Base-by-base conservation (phyloP, 2,329 filamentous ascomycete genomes). In the Fusarium ambrosium region DNA sequence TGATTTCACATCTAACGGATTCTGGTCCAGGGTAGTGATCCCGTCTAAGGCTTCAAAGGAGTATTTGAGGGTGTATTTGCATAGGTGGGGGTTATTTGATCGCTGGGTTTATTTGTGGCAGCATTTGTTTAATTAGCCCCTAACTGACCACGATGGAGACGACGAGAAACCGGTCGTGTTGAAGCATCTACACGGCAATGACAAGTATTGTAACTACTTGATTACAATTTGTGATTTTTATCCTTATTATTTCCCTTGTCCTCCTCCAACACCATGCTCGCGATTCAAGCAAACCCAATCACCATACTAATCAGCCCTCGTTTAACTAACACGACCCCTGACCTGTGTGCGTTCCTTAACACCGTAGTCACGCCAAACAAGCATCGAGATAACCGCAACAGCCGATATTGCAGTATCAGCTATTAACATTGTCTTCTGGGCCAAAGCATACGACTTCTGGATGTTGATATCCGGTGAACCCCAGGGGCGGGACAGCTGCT, bases 401-500 rank as follows among this genome's bases (percentile, higher is more conserved):
- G 84, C 81, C 45, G 84, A 81, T 34, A 86, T 77, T 9, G 78
- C 78, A 7, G 80, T 78, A n/a, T 84, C 85, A 1, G 81, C 80
- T 64, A 86, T 85, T 7, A 84, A 80, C 83, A 86, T 85, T 62
- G 81, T 79, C 10, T 81, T 76, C 79, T 83, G 82, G 0, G 83
- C 83, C 9, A 84, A 77, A 2, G 72, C 81, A 63, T 93, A 93
- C n/a, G n/a, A n/a, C n/a, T n/a, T n/a, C n/a, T n/a, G n/a, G n/a
- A n/a, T n/a, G n/a, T n/a, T n/a, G n/a, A n/a, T n/a, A n/a, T n/a
- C n/a, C n/a, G n/a, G n/a, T n/a, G 81, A 86, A 6, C 88, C 89
- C 60, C 84, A 80, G 0, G 85, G 80, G 68, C 87, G 90, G 24
- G 81, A 81, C 53, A 89, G 78, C 71, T 92, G 91, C 4, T 85